Percentiles rank a stretch among this genome's conserved stretches.
These are phyloP conservation scores for Epicoccum nigrum DNA, from an alignment of 2,329 filamentous ascomycete species.

Conservation along the genomic window DNA sequence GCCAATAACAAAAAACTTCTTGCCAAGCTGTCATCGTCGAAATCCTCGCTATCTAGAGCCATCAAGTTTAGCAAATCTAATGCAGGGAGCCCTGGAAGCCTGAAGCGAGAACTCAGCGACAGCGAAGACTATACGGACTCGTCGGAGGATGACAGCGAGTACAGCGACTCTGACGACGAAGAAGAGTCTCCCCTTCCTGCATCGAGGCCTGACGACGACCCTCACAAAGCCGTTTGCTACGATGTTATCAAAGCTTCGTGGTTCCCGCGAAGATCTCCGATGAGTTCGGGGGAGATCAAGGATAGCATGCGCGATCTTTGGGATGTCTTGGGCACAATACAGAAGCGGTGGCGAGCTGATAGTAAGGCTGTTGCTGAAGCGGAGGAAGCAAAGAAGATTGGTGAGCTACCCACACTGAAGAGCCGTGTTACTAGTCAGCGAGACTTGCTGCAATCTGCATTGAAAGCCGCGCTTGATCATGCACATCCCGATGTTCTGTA, in stretches of 20 bases:
- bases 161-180: constrained; percentile 61
- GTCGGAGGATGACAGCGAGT: constrained; percentile 57
- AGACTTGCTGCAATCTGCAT: constrained; percentile 60
- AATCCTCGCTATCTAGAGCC: constrained; percentile 27
- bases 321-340: constrained; percentile 64
- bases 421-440: constrained; percentile 64
- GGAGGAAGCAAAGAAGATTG: constrained; percentile 61
- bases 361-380: constrained; percentile 62
- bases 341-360: constrained; percentile 67
- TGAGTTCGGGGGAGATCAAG: constrained; percentile 60
- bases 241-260: constrained; percentile 67
- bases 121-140: constrained; percentile 56
- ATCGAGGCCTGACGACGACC: constrained; percentile 59
- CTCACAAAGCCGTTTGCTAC: constrained; percentile 61
- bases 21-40: constrained; percentile 37
- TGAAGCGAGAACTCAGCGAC: constrained; percentile 47
- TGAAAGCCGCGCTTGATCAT: constrained; percentile 53
- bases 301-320: constrained; percentile 62
- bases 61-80: constrained; percentile 25
- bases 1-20: constrained; percentile 50
- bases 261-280: constrained; percentile 60
- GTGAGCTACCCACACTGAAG: constrained; percentile 61
- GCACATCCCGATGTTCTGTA: constrained; percentile 56
- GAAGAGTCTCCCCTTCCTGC: constrained; percentile 62
- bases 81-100: constrained; percentile 14